A percentile compares a stretch with the other conserved stretches of the same genome.
Conservation (phyloP, 2,329 filamentous ascomycete genomes). For the Didymella arachidicola region DNA sequence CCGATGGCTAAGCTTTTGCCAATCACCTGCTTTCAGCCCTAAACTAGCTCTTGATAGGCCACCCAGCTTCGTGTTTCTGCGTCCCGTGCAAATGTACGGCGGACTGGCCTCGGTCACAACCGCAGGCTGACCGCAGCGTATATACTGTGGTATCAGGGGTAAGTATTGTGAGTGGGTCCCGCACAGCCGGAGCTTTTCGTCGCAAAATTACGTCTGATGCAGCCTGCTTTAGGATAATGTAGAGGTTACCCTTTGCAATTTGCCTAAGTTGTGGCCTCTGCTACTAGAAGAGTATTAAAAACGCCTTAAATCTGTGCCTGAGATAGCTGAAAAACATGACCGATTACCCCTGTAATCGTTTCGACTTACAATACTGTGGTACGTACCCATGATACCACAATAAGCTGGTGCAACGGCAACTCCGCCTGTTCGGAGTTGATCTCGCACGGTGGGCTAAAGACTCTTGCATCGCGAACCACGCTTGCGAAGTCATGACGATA, state of each 20-base stretch:
- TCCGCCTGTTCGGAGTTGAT: slow-evolving; percentile 2
- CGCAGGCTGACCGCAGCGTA: slow-evolving; percentile 1
- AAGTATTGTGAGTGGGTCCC: too few relatives aligned
- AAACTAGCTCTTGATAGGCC: slow-evolving; percentile 8
- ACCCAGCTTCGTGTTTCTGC: slow-evolving; percentile 7
- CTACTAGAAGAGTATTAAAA: too few relatives aligned
- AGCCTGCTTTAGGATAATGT: too few relatives aligned
- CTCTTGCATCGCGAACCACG: neutral
- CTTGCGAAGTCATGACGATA: slow-evolving; percentile 6
- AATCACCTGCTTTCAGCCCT: slow-evolving; percentile 17
- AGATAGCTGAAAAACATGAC: too few relatives aligned
- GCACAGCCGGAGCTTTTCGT: too few relatives aligned
- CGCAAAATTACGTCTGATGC: too few relatives aligned
- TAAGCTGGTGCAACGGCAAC: slow-evolving; percentile 5
- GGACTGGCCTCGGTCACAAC: slow-evolving; percentile 6
- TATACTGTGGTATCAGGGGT: neutral
- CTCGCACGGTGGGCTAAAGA: slow-evolving; percentile 6
- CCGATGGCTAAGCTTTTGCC: slow-evolving; percentile 32
- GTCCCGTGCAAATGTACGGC: slow-evolving; percentile 6
- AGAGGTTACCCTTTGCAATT: too few relatives aligned
- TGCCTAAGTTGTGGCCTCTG: too few relatives aligned
- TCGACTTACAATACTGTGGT: too few relatives aligned
- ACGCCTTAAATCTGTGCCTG: too few relatives aligned
- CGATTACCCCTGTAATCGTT: too few relatives aligned
- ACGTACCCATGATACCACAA: too few relatives aligned